These are phyloP conservation scores for Trametes cinnabarina DNA, from an alignment of 768 basidiomycete genomes.

Conservation along the genomic window DNA sequence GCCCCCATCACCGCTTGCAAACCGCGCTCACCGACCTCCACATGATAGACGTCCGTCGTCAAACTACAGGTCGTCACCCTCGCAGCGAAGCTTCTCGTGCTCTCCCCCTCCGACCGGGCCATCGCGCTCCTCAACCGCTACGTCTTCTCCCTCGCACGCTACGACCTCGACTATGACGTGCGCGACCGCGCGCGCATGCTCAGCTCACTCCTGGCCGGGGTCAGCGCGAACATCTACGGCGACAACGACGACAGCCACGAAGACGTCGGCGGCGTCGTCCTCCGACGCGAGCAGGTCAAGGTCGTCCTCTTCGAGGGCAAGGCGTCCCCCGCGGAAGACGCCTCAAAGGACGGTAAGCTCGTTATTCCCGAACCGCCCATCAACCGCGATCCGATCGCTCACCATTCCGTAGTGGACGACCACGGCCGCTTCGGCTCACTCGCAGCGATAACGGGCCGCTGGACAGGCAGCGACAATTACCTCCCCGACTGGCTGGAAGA, in stretches of 20 bases:
- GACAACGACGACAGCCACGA: conserved; percentile 31
- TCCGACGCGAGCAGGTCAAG: conserved; percentile 79
- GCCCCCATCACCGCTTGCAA: not conserved
- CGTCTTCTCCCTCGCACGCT: conserved; percentile 80
- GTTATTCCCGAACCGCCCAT: not conserved
- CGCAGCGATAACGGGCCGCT: conserved; percentile 56
- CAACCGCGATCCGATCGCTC: not conserved
- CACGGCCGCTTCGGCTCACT: conserved; percentile 62
- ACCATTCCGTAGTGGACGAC: conserved; percentile 32
- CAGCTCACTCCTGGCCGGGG: conserved; percentile 61
- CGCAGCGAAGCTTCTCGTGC: conserved; percentile 78
- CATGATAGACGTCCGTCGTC: conserved; percentile 52
- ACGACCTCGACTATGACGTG: conserved; percentile 87
- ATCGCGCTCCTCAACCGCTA: conserved; percentile 62
- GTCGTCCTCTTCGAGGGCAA: conserved; percentile 82
- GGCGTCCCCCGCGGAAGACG: conserved; percentile 40
- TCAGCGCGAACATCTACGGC: conserved; percentile 29
- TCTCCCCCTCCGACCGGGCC: conserved; percentile 53
- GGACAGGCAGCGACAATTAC: conserved; percentile 47
- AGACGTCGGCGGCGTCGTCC: conserved; percentile 66
- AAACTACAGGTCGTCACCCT: conserved; percentile 85
- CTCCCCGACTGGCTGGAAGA: conserved; percentile 88
- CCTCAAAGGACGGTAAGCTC: conserved; percentile 5
- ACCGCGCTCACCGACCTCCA: not conserved
- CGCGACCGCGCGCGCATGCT: conserved; percentile 87